phyloP scores from a whole-genome alignment of 441 rosid species.

The Euphorbia corollata region DNA sequence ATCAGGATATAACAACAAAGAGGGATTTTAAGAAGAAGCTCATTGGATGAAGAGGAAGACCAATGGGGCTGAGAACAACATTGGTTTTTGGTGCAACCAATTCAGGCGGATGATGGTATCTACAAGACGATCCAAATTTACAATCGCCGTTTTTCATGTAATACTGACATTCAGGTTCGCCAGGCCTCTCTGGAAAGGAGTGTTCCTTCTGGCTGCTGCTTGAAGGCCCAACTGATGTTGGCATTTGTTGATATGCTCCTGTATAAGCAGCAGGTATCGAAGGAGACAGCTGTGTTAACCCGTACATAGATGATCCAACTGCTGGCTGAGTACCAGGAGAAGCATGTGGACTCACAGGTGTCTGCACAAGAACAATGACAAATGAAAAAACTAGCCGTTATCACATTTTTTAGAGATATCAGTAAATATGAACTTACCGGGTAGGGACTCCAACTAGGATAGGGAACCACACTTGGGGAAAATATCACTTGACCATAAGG shows the following conservation, averaged over 20 bases:
- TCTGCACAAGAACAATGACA: slow-evolving; percentile 29
- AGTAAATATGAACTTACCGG: slow-evolving; percentile 39
- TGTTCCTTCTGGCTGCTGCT: slow-evolving; percentile 46
- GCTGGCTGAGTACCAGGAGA: slow-evolving; percentile 60
- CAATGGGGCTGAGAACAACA: slow-evolving; percentile 53
- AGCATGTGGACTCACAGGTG: slow-evolving; percentile 49
- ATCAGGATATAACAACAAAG: slow-evolving; percentile 10
- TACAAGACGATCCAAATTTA: slow-evolving; percentile 83
- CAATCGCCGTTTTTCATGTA: slow-evolving; percentile 90
- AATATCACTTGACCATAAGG: slow-evolving; percentile 66
- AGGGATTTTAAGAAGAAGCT: slow-evolving; percentile 26
- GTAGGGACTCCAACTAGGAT: slow-evolving; percentile 68
- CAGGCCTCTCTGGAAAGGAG: slow-evolving; percentile 74
- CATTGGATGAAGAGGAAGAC: slow-evolving; percentile 87
- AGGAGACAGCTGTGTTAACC: slow-evolving; percentile 57
- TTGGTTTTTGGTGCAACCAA: slow-evolving; percentile 38
- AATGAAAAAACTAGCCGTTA: slow-evolving; percentile 2
- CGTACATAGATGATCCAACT: slow-evolving; percentile 57
- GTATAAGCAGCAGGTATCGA: slow-evolving; percentile 49
- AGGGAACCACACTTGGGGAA: slow-evolving; percentile 66
- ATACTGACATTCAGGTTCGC: slow-evolving; percentile 82
- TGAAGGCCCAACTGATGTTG: slow-evolving; percentile 37
- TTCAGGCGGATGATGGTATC: slow-evolving; percentile 84
- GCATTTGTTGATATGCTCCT: slow-evolving; percentile 49
- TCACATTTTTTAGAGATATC: no score